Evolutionary conservation across 495 filamentous ascomycete genomes (phyloP).

Genomic region (Aspergillus taichungensis): DNA sequence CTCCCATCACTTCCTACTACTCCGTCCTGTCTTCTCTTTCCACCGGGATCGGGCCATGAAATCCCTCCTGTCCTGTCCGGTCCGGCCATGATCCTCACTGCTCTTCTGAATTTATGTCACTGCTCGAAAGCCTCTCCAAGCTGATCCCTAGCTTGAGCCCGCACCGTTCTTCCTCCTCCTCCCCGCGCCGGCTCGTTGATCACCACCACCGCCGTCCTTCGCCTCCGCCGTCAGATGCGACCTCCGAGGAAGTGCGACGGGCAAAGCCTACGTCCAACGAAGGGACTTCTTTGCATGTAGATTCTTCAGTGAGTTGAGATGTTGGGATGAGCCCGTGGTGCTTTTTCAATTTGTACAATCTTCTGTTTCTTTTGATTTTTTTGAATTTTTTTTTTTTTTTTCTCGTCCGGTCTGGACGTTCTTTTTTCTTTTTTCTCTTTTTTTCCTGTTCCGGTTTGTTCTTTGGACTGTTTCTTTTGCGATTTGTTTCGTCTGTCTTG

Average conservation of each 20-base stretch:
- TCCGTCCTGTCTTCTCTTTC: neutral
- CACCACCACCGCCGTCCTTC: neutral
- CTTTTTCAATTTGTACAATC: neutral
- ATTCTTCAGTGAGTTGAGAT: constrained; percentile 1
- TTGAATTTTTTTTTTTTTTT: neutral
- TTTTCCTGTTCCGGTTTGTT: neutral
- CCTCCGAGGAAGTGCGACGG: constrained; percentile 11
- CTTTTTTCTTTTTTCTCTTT: neutral
- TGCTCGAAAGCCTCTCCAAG: constrained; percentile 6
- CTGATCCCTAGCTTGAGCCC: constrained; percentile 2
- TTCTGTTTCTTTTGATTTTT: constrained; percentile 2
- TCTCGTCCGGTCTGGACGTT: neutral
- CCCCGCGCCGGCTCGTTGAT: neutral
- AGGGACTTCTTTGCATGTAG: constrained; percentile 9
- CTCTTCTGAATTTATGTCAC: constrained; percentile 5
- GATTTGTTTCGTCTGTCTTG: no score
- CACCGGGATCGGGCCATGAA: neutral
- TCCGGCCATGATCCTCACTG: constrained; percentile 7
- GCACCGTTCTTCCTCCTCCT: neutral
- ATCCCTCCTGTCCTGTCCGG: neutral
- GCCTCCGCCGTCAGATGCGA: constrained; percentile 13
- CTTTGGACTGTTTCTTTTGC: constrained; percentile 4
- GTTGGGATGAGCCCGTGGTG: neutral
- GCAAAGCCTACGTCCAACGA: constrained; percentile 13
- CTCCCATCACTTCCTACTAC: no score